Base-by-base conservation (phyloP, 176 grass and related monocot genomes). In the Neostapfia colusana region DNA sequence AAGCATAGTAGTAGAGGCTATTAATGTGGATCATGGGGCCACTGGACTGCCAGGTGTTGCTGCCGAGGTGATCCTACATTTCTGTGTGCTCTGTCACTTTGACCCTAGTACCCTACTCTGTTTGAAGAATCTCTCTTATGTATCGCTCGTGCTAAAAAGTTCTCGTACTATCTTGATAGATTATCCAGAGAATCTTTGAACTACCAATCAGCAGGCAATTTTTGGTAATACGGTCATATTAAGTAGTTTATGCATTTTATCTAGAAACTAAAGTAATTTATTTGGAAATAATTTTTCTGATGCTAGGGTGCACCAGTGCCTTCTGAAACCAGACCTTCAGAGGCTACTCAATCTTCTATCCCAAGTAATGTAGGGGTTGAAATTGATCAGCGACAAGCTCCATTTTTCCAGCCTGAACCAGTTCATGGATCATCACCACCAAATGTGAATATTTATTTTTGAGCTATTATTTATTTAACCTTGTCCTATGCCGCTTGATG, bases 1-100 rank as follows among this genome's bases (percentile, higher is more conserved):
- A 67, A 95, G 85, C 70, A 84, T 99, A 78, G 91, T 99, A 61
- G 87, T 99, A 85, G 95, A 99, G 85, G 89, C 91, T 80, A 55
- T 99, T 71, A 94, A 99, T 90, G 75, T 99, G 75, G 91, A 91
- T 57, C 83, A 89, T 27, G 92, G 89, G 13, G 82, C 74, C 72
- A 75, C 63, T 82, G 86, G 84, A 63, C 79, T 90, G 38, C 79
- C 82, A 55, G 57, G 76, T 69, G 81, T 87, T 78, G 51, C 92
- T 83, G 63, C 82, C 40, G 89, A 90, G 95, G 95, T 98, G 74
- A 73, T 72, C 31, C 25, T 79, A 65, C 46, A 34, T 70, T 72
- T 23, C 54, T 75, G 41, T 39, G 36, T 75, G 70, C 51, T 60
- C 63, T 60, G 55, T 86, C 60, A 20, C 49, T 44, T n/a, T 37